A percentile compares a stretch with the other conserved stretches of the same genome.
Evolutionary conservation across 306 rosid genomes (phyloP).

Genomic region (Pterocarpus santalinus): DNA sequence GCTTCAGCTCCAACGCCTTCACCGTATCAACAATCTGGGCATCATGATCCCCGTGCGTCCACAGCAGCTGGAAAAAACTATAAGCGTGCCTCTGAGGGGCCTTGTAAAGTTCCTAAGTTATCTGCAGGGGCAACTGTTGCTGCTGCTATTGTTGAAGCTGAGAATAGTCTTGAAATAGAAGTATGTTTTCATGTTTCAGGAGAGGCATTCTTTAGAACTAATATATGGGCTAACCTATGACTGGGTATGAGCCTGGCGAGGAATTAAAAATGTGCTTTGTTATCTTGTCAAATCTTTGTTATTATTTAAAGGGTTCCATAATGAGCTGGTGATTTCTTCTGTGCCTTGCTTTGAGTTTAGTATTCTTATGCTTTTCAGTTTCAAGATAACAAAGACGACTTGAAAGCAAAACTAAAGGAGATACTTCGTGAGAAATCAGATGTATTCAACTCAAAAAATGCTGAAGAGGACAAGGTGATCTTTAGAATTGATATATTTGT

Average conservation of each 20-base stretch:
- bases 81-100: conserved; percentile 52
- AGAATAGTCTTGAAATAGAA: conserved; percentile 75
- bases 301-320: not conserved
- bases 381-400: conserved; percentile 80
- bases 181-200: conserved; percentile 72
- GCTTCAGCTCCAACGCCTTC: conserved; percentile 86
- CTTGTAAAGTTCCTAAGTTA: conserved; percentile 62
- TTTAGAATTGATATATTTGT: not conserved
- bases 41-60: conserved; percentile 37
- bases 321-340: conserved; percentile 12
- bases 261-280: conserved; percentile 37
- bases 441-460: conserved; percentile 72
- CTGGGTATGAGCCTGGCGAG: conserved; percentile 60
- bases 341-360: conserved; percentile 21
- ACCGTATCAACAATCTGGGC: conserved; percentile 69
- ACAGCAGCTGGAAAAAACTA: conserved; percentile 39
- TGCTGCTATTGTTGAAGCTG: conserved; percentile 96
- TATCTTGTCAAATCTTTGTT: conserved; percentile 4
- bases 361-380: conserved; percentile 52
- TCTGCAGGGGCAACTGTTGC: conserved; percentile 71
- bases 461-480: conserved; percentile 82
- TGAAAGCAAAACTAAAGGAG: conserved; percentile 83
- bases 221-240: conserved; percentile 53
- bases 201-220: conserved; percentile 57
- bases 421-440: conserved; percentile 87